Evolutionary conservation across 305 asterid species (phyloP).

Genomic region (Rubia balearica): DNA sequence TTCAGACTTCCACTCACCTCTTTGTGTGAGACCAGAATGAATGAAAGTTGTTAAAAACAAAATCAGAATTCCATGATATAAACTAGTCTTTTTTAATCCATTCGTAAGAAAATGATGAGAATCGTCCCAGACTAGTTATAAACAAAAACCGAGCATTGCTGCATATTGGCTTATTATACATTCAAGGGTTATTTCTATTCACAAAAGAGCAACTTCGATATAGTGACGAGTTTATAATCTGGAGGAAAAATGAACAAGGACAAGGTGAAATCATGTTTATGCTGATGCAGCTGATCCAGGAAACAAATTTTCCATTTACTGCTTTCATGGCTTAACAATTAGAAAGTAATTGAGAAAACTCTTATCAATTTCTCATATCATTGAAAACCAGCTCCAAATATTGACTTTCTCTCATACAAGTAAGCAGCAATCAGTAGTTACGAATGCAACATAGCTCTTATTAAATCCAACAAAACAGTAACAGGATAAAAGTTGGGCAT

Average conservation of each 20-base stretch:
- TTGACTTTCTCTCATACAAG: background rate
- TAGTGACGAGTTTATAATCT: background rate
- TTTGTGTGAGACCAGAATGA: too few relatives aligned
- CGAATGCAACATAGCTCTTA: background rate
- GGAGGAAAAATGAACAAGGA: background rate
- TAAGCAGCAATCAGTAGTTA: background rate
- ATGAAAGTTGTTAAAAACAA: background rate
- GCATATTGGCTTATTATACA: background rate
- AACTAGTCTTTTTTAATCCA: background rate
- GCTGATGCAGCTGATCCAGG: background rate
- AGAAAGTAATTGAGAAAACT: background rate
- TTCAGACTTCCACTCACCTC: background rate
- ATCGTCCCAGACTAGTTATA: background rate
- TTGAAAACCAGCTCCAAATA: background rate
- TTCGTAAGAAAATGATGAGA: background rate
- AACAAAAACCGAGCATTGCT: background rate
- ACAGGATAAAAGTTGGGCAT: conserved; percentile 5
- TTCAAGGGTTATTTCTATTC: background rate
- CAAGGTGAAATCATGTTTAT: background rate
- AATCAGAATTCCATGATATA: background rate
- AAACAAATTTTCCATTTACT: background rate
- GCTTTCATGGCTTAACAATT: background rate
- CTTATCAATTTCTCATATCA: too few relatives aligned
- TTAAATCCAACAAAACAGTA: conserved; percentile 6
- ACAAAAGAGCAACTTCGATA: background rate